Evolutionary conservation across 768 basidiomycete genomes (phyloP).

Genomic region (Pleurotus salmoneostramineus): DNA sequence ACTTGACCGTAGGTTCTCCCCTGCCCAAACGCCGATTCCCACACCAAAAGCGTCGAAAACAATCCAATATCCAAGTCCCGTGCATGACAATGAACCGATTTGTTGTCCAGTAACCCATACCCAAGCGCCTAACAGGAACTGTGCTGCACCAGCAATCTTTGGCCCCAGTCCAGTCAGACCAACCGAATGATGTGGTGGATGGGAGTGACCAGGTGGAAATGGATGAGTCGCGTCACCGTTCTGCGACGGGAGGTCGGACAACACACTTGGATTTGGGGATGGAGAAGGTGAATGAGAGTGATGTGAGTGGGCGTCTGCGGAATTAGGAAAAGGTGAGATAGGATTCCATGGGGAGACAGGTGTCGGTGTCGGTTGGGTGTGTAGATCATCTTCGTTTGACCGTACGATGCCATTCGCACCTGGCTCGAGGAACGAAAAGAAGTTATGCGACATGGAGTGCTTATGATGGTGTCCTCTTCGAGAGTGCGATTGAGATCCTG

Average conservation of each 20-base stretch:
- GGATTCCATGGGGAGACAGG: slow-evolving; percentile 71
- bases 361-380: slow-evolving; percentile 54
- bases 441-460: slow-evolving; percentile 91
- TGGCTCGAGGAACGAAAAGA: slow-evolving; percentile 94
- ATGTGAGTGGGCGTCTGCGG: slow-evolving; percentile 15
- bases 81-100: slow-evolving; percentile 79
- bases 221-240: not conserved
- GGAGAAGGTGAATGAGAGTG: slow-evolving; percentile 8
- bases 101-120: slow-evolving; percentile 91
- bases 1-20: slow-evolving; percentile 28
- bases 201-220: not conserved
- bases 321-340: slow-evolving; percentile 36
- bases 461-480: slow-evolving; percentile 86
- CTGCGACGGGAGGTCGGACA: not conserved
- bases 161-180: slow-evolving; percentile 11
- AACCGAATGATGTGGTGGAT: not conserved
- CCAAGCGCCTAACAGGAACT: slow-evolving; percentile 66
- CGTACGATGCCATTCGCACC: slow-evolving; percentile 24
- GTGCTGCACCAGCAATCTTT: slow-evolving; percentile 26
- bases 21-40: slow-evolving; percentile 39
- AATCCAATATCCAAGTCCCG: slow-evolving; percentile 93
- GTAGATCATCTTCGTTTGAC: slow-evolving; percentile 32
- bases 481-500: slow-evolving; percentile 23
- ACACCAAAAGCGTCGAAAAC: slow-evolving; percentile 93
- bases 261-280: not conserved